Base-by-base conservation (phyloP, 2,329 filamentous ascomycete genomes). In the Fusarium phyllophilum region DNA sequence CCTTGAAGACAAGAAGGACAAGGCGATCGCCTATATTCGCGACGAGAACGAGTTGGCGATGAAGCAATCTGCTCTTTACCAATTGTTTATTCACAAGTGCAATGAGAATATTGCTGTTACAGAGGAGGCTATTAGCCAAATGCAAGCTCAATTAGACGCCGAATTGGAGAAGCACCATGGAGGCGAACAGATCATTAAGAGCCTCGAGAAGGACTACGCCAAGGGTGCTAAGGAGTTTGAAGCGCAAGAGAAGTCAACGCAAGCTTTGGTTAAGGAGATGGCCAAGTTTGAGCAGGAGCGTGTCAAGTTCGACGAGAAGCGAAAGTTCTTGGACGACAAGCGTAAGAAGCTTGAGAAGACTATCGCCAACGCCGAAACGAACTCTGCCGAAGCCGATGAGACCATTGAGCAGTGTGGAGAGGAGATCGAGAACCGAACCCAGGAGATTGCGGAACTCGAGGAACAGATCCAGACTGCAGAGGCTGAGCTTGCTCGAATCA, bases 251-350 rank as follows among this genome's bases (percentile, higher is more conserved):
- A 96, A 97, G 82, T 89, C 94, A 59, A 91, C 92, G 0, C 94
- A 98, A 76, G 87, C 86, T 33, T 87, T 97, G 61, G 85, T 92
- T 69, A 97, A 97, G 80, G 94, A 98, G 80, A 91, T 96, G 84
- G 91, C 94, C 49, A 96, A 95, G 80, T 95, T 97, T 71, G 97
- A 99, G 79, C 97, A 98, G 80, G 96, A 98, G 80, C 92, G 92
- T 29, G 96, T 99, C 83, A 99, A 99, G 80, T 95, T 97, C 75
- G 96, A 98, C 74, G 97, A 99, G 83, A 98, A 98, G 86, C 92
- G 93, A 81, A 99, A 99, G 81, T 98, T 98, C 82, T 84, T 99
- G 74, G 86, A 89, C 5, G 92, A 92, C 79, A 99, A 99, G 85
- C 92, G 94, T 78, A 97, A 96, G 86, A 99, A 99, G 84, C 88